phyloP scores from a whole-genome alignment of 805 yeast species.

The Zygotorulaspora sp. region DNA sequence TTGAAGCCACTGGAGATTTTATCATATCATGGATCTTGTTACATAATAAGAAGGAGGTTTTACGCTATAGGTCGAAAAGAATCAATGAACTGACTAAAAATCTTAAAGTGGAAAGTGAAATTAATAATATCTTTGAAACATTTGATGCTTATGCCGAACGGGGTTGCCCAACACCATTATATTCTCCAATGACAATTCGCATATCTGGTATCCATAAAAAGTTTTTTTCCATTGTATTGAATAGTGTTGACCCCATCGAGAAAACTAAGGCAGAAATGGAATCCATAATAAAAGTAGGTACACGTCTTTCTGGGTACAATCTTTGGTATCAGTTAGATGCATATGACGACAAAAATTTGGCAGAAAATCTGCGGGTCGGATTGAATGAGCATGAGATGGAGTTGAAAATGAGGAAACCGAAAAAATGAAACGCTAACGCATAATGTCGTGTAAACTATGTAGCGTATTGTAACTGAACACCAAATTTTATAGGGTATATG shows the following conservation, averaged over 20 bases:
- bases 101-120: conserved; percentile 22
- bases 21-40: conserved; percentile 35
- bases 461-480: conserved; percentile 33
- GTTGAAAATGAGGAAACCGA: conserved; percentile 36
- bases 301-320: conserved; percentile 54
- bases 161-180: conserved; percentile 39
- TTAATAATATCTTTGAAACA: conserved; percentile 11
- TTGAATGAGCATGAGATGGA: conserved; percentile 50
- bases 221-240: conserved; percentile 56
- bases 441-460: conserved; percentile 11
- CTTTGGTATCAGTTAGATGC: conserved; percentile 86
- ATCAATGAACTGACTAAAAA: conserved; percentile 16
- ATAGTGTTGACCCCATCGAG: conserved; percentile 57
- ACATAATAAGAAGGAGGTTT: conserved; percentile 30
- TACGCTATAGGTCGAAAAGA: conserved; percentile 20
- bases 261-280: conserved; percentile 61
- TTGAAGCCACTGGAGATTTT: conserved; percentile 27
- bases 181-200: conserved; percentile 62
- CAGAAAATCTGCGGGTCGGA: conserved; percentile 58
- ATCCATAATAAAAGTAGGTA: conserved; percentile 53
- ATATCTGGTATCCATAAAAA: conserved; percentile 62
- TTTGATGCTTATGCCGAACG: conserved; percentile 31
- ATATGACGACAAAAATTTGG: conserved; percentile 58
- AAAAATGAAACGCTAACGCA: conserved; percentile 13
- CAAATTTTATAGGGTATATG: conserved; percentile 25